phyloP scores from a whole-genome alignment of 768 basidiomycete species.

The Tricholoma sp. region DNA sequence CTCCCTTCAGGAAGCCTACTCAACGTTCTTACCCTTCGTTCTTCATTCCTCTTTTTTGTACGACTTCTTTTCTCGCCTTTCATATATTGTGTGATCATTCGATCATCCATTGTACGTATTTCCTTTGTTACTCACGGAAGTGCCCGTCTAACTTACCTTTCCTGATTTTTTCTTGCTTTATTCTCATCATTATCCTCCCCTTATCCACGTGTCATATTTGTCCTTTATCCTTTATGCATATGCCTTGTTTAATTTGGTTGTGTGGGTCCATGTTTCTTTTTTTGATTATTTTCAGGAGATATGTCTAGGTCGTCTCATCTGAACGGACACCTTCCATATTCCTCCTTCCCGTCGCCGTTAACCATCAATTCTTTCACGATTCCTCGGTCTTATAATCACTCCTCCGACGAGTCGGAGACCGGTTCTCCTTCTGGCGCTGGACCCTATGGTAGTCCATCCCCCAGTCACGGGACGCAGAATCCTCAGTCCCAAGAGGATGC shows the following conservation, averaged over 20 bases:
- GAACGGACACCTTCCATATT: constrained; percentile 7
- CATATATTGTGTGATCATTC: constrained; percentile 13
- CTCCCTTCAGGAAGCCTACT: constrained; percentile 1
- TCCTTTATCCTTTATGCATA: too few relatives aligned
- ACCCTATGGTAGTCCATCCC: constrained; percentile 4
- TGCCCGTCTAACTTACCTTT: constrained; percentile 11
- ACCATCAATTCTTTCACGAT: constrained; percentile 7
- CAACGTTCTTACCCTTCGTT: neutral
- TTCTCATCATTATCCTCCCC: neutral
- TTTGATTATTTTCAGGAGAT: constrained; percentile 7
- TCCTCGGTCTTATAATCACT: constrained; percentile 12
- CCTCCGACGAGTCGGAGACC: constrained; percentile 14
- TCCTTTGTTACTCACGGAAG: constrained; percentile 10
- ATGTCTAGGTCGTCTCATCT: constrained; percentile 10
- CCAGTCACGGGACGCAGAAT: constrained; percentile 2
- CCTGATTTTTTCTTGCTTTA: constrained; percentile 3
- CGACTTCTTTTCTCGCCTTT: neutral
- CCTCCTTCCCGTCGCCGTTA: constrained; percentile 1
- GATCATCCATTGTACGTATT: constrained; percentile 7
- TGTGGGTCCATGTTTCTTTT: constrained; percentile 14
- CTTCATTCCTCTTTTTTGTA: constrained; percentile 1
- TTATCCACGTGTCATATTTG: neutral
- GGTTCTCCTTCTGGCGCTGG: constrained; percentile 10
- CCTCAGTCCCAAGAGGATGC: neutral
- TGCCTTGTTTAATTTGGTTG: neutral